A percentile compares a stretch with the other conserved stretches of the same genome.
Conservation (phyloP, 2,329 filamentous ascomycete genomes). For the Fusarium sarcochroum region DNA sequence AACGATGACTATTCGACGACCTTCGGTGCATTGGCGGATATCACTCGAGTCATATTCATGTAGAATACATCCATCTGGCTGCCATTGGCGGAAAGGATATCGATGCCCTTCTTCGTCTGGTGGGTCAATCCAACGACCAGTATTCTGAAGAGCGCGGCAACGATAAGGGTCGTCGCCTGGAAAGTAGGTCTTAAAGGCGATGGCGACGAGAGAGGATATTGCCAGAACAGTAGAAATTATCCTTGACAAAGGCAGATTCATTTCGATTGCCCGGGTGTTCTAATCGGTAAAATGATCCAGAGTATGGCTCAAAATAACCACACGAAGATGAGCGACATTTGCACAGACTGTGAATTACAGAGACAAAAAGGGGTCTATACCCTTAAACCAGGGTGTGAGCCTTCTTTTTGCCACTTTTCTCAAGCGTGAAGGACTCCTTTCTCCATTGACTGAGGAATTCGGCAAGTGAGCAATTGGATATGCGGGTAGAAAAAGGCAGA, state of each 20-base stretch:
- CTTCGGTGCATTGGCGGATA: conserved; percentile 64
- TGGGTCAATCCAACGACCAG: conserved; percentile 64
- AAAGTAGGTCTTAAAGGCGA: conserved; percentile 11
- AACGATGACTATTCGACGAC: conserved; percentile 66
- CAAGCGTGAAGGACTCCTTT: too few species aligned
- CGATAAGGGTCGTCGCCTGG: conserved; percentile 62
- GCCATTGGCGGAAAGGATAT: conserved; percentile 64
- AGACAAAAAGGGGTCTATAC: too few species aligned
- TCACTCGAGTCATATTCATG: conserved; percentile 66
- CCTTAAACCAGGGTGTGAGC: too few species aligned
- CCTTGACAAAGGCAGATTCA: not conserved
- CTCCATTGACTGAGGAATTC: too few species aligned
- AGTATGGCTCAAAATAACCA: too few species aligned
- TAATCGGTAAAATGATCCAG: too few species aligned
- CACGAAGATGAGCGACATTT: too few species aligned
- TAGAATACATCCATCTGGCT: conserved; percentile 70
- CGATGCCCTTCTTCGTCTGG: conserved; percentile 46
- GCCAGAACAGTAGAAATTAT: not conserved
- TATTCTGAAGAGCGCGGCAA: conserved; percentile 65
- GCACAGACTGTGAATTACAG: too few species aligned
- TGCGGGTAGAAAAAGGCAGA: too few species aligned
- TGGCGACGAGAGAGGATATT: not conserved
- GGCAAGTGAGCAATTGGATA: too few species aligned
- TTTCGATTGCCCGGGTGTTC: not conserved
- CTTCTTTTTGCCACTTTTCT: too few species aligned